These are phyloP conservation scores for Herpetospermum pedunculosum DNA, from an alignment of 306 rosid species.

Conservation along the genomic window DNA sequence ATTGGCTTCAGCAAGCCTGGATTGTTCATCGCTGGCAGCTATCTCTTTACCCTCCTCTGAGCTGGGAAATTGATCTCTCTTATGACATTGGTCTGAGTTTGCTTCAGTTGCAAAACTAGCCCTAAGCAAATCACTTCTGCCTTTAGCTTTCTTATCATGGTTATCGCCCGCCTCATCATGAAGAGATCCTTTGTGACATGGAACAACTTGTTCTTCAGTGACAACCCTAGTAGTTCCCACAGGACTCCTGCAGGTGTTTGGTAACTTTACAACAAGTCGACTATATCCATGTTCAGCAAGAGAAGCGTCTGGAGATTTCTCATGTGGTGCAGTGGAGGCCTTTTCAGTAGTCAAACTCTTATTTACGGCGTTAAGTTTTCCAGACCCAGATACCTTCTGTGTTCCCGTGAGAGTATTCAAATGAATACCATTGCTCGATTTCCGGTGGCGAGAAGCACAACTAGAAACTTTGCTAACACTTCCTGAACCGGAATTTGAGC, in stretches of 20 bases:
- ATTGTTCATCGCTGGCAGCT: conserved; percentile 29
- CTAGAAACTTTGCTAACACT: conserved; percentile 48
- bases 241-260: conserved; percentile 53
- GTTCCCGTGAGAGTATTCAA: conserved; percentile 31
- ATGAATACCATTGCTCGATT: conserved; percentile 43
- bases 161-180: conserved; percentile 53
- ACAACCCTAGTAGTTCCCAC: conserved; percentile 25
- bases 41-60: conserved; percentile 47
- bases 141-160: conserved; percentile 34
- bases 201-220: conserved; percentile 38
- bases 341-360: conserved; percentile 36
- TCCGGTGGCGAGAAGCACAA: conserved; percentile 54
- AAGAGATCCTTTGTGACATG: conserved; percentile 45
- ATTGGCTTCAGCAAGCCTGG: conserved; percentile 28
- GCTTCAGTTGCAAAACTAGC: conserved; percentile 31
- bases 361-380: conserved; percentile 32
- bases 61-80: conserved; percentile 40
- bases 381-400: conserved; percentile 39
- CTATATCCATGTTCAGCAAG: conserved; percentile 37
- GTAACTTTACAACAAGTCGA: conserved; percentile 56
- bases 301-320: conserved; percentile 31
- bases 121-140: conserved; percentile 28
- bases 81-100: conserved; percentile 36
- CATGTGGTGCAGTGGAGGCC: conserved; percentile 16
- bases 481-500: conserved; percentile 59